Evolutionary conservation across 2,329 filamentous ascomycete species (phyloP).

Genomic region (Fusarium sacchari): DNA sequence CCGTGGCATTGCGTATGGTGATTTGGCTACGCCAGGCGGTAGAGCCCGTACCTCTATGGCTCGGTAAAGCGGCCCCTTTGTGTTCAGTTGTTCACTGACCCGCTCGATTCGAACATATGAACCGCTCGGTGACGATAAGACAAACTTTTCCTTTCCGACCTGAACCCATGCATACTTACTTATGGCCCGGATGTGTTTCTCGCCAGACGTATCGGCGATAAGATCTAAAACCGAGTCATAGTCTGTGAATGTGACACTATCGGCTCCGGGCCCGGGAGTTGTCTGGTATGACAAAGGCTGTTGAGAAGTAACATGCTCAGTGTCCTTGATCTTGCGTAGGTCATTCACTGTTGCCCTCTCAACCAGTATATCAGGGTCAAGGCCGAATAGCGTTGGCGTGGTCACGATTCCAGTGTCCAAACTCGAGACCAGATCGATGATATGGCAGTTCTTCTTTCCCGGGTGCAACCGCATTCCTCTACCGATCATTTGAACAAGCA

Average conservation of each 20-base stretch:
- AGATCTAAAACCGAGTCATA: constrained; percentile 94
- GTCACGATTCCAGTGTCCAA: constrained; percentile 87
- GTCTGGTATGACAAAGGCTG: constrained; percentile 19
- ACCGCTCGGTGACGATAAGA: constrained; percentile 73
- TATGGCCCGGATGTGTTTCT: constrained; percentile 79
- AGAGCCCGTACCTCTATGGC: constrained; percentile 61
- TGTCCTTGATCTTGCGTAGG: constrained; percentile 65
- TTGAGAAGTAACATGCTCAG: constrained; percentile 48
- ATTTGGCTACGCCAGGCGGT: constrained; percentile 56
- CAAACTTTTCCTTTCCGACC: constrained; percentile 73
- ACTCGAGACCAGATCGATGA: constrained; percentile 95
- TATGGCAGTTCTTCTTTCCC: constrained; percentile 87
- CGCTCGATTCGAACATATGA: constrained; percentile 68
- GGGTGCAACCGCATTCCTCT: constrained; percentile 86
- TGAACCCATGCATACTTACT: constrained; percentile 87
- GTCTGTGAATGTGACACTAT: constrained; percentile 81
- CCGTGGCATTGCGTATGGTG: constrained; percentile 75
- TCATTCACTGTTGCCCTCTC: constrained; percentile 71
- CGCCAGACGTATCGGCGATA: constrained; percentile 81
- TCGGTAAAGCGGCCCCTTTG: constrained; percentile 49
- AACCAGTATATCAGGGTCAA: constrained; percentile 84
- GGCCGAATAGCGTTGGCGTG: constrained; percentile 90
- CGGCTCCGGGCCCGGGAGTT: constrained; percentile 31
- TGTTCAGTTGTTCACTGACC: constrained; percentile 38
- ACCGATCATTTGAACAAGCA: constrained; percentile 97